These are phyloP conservation scores for Eucalyptus guilfoylei DNA, from an alignment of 345 rosid species.

Conservation along the genomic window DNA sequence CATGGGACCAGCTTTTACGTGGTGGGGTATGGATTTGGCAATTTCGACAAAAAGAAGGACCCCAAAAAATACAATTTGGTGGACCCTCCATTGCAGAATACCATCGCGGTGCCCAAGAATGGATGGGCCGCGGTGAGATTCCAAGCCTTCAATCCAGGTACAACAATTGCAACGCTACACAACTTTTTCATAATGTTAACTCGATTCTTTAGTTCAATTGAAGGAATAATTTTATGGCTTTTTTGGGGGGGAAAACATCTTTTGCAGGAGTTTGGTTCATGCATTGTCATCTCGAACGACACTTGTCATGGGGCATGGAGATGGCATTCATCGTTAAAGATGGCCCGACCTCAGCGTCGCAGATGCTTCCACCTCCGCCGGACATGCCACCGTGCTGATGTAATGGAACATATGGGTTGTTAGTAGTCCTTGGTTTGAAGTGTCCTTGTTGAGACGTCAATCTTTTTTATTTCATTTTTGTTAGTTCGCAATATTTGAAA, in stretches of 20 bases:
- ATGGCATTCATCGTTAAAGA: slow-evolving; percentile 20
- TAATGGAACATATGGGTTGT: background rate
- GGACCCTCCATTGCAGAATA: slow-evolving; percentile 21
- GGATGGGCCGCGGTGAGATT: slow-evolving; percentile 35
- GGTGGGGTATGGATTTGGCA: slow-evolving; percentile 40
- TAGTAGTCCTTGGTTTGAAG: background rate
- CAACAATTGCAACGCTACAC: background rate
- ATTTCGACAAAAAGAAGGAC: slow-evolving; percentile 10
- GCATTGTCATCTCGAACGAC: slow-evolving; percentile 39
- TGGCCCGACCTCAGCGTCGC: background rate
- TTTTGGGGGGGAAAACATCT: background rate
- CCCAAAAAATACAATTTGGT: slow-evolving; percentile 20
- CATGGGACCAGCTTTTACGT: slow-evolving; percentile 37
- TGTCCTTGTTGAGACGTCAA: background rate
- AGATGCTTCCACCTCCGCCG: slow-evolving; percentile 17
- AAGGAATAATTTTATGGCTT: background rate
- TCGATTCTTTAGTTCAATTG: background rate
- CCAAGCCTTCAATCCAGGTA: slow-evolving; percentile 23
- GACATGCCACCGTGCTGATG: slow-evolving; percentile 23
- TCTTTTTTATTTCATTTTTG: background rate
- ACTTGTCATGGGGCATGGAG: slow-evolving; percentile 27
- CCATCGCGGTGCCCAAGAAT: slow-evolving; percentile 19
- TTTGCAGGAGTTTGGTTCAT: slow-evolving; percentile 27
- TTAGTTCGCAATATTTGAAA: background rate
- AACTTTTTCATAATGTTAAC: background rate